Evolutionary conservation across 2,329 filamentous ascomycete species (phyloP).

Genomic region (Fusarium goolgardi): DNA sequence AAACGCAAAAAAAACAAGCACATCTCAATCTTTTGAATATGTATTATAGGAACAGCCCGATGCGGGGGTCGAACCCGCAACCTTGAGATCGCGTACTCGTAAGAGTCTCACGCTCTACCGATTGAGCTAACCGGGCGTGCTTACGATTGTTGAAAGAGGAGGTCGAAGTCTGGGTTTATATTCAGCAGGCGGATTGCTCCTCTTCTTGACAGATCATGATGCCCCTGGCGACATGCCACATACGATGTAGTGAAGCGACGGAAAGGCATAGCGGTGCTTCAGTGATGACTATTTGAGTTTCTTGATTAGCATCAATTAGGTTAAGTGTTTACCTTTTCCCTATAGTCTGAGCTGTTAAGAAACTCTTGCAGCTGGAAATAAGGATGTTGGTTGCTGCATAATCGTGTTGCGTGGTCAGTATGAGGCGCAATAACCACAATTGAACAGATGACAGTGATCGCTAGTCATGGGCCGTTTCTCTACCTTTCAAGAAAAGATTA

Average conservation of each 20-base stretch:
- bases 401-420: too few species aligned
- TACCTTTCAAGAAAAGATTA: neutral
- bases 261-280: neutral
- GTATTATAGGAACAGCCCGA: conserved; percentile 47
- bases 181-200: rapidly evolving
- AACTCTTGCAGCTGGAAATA: neutral
- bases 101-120: conserved; percentile 76
- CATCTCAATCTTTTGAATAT: conserved; percentile 34
- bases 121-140: conserved; percentile 54
- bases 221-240: neutral
- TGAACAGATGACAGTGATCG: neutral
- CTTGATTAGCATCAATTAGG: neutral
- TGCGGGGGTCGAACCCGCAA: conserved; percentile 65
- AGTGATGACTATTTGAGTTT: too few species aligned
- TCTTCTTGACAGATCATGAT: too few species aligned
- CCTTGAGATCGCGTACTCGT: conserved; percentile 62
- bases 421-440: too few species aligned
- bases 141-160: conserved; percentile 45
- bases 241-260: neutral
- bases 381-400: too few species aligned
- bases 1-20: conserved; percentile 26
- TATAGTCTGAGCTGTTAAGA: too few species aligned
- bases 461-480: neutral
- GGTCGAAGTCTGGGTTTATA: neutral
- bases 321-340: neutral